Base-by-base conservation (phyloP, 2,329 filamentous ascomycete genomes). In the Diaporthe helianthi region DNA sequence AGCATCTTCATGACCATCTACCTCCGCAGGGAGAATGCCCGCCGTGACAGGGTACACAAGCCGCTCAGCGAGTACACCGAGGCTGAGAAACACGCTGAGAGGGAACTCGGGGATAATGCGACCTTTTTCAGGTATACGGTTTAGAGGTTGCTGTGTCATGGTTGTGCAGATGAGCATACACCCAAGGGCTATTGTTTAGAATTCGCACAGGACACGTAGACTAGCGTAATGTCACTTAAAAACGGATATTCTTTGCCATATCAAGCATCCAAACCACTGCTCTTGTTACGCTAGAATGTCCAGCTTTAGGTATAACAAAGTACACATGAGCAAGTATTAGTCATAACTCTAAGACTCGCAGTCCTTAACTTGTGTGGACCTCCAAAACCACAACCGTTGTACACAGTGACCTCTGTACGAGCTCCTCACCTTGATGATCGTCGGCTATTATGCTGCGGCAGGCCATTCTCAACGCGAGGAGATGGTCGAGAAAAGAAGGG, bases 1-100 rank as follows among this genome's bases (percentile, higher is more conserved):
- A 85, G 82, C 52, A 76, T 83, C 53, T 79, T 85, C 74, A 90
- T 90, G 87, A 86, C 85, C 24, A 76, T 83, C 33, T 89, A 88
- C 78, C 83, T 87, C 31, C 81, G 84, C 49, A 77, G 80, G 51
- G 87, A 90, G 80, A 90, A 90, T 71, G 78, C 79, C 5, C 81
- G 86, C 60, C 81, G 88, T 17, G 85, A 89, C 74, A 72, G 72
- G 70, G 74, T 81, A 66, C 79, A 83, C 75, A 83, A 86, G 77
- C 78, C 79, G 13, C 82, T 81, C 3, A 78, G 80, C 63, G 80
- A 84, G 69, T 85, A 87, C 77, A 87, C 84, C 2, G 77, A 82
- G 51, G 85, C 85, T 72, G 85, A 89, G 80, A 86, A 83, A 79
- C 61, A 78, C 26, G 58, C 79, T 15, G 86, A 90, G 80, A 78